Percentiles rank a stretch among this genome's conserved stretches.
phyloP scores from a whole-genome alignment of 345 rosid species.

The Rhodamnia rubescens region DNA sequence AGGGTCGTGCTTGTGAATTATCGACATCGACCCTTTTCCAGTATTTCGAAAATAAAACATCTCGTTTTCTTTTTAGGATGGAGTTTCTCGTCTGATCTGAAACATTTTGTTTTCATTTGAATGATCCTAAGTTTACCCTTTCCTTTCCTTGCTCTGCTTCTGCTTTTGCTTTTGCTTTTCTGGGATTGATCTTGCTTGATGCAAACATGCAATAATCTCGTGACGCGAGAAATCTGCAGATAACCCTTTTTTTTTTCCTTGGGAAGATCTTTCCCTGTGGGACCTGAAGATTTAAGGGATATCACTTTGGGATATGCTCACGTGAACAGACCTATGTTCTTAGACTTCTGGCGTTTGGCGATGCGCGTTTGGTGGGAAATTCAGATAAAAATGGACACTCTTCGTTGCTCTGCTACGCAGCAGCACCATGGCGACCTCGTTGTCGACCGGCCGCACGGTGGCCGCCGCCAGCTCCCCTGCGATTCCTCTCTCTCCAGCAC shows the following conservation, averaged over 20 bases:
- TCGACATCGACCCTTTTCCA: neutral
- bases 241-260: neutral
- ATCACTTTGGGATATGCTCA: neutral
- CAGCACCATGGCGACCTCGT: neutral
- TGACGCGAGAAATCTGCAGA: neutral
- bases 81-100: neutral
- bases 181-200: neutral
- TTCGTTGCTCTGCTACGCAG: neutral
- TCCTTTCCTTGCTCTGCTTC: neutral
- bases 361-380: neutral
- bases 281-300: neutral
- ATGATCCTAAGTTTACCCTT: neutral
- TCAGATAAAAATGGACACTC: neutral
- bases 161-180: neutral
- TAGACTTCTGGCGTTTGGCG: neutral
- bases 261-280: neutral
- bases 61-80: neutral
- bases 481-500: neutral
- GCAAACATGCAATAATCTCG: neutral
- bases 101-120: neutral
- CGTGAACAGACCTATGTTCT: neutral
- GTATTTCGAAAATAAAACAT: neutral
- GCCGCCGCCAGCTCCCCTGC: neutral
- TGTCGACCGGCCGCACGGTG: neutral
- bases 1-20: neutral